A percentile compares a stretch with the other conserved stretches of the same genome.
Conservation (phyloP, 2,329 filamentous ascomycete species). For the Aureobasidium zeae region DNA sequence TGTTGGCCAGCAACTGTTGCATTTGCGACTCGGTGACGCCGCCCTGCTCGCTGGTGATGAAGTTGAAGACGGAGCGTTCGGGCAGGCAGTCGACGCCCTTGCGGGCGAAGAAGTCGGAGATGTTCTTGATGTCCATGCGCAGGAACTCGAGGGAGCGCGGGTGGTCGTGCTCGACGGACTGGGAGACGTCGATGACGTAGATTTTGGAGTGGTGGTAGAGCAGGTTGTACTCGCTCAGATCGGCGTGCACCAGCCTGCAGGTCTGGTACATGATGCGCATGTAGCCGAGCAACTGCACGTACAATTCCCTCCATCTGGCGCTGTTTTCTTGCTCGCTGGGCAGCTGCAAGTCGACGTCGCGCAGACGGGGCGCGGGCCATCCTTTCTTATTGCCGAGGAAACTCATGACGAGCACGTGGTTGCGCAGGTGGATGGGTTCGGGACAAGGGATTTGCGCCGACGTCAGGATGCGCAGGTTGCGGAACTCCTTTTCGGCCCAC, state of each 20-base stretch:
- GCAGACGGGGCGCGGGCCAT: conserved; percentile 76
- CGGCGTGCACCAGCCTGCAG: conserved; percentile 86
- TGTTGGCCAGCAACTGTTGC: conserved; percentile 51
- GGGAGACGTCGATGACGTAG: conserved; percentile 94
- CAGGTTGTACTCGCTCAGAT: conserved; percentile 97
- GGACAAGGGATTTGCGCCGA: conserved; percentile 80
- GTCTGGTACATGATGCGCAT: conserved; percentile 92
- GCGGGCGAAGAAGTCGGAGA: conserved; percentile 81
- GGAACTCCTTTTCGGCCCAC: conserved; percentile 98
- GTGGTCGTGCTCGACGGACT: conserved; percentile 95
- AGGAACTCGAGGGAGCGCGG: conserved; percentile 86
- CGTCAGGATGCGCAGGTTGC: conserved; percentile 80
- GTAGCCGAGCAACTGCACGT: conserved; percentile 72
- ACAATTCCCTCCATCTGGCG: conserved; percentile 66
- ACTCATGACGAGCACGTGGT: conserved; percentile 93
- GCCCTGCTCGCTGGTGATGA: conserved; percentile 59
- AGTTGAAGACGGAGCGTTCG: conserved; percentile 74
- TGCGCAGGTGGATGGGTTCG: conserved; percentile 76
- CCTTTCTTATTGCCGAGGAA: conserved; percentile 85
- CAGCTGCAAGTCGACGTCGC: conserved; percentile 68
- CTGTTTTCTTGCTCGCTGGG: conserved; percentile 45
- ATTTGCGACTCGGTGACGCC: conserved; percentile 54
- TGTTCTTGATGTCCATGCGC: conserved; percentile 97
- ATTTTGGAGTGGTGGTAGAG: conserved; percentile 75
- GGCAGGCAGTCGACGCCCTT: conserved; percentile 73